phyloP scores from a whole-genome alignment of 2,329 filamentous ascomycete species.

The Diatrype stigma region DNA sequence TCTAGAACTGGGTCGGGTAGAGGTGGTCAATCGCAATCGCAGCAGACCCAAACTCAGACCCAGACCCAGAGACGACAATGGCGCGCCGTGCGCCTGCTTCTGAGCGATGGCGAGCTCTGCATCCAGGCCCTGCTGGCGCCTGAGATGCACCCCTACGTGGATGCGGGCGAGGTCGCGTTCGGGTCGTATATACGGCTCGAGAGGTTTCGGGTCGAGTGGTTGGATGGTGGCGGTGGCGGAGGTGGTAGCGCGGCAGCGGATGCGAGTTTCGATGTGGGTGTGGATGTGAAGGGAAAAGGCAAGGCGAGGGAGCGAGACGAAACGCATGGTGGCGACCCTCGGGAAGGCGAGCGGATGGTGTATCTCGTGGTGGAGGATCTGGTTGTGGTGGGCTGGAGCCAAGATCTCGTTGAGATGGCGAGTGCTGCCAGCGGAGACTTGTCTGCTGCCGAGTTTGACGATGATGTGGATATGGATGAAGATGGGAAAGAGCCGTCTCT shows the following conservation, averaged over 20 bases:
- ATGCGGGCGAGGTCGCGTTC: constrained; percentile 38
- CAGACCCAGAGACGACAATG: constrained; percentile 23
- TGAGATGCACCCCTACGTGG: constrained; percentile 45
- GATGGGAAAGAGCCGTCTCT: constrained; percentile 4
- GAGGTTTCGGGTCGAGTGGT: constrained; percentile 32
- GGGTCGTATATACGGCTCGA: constrained; percentile 48
- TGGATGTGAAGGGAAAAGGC: constrained; percentile 3
- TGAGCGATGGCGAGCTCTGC: constrained; percentile 50
- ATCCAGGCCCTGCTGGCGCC: constrained; percentile 48
- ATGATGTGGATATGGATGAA: not conserved
- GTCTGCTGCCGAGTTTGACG: not conserved
- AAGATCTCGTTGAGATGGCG: constrained; percentile 30
- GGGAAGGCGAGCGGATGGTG: constrained; percentile 28
- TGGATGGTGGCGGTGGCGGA: constrained; percentile 6
- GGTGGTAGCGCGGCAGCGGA: not conserved
- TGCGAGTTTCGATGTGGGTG: not conserved
- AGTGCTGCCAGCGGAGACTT: constrained; percentile 3
- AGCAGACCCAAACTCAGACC: not conserved
- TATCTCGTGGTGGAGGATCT: constrained; percentile 45
- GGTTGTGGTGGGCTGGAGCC: constrained; percentile 44
- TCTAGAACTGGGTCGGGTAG: too few species aligned
- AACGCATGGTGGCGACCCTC: not conserved
- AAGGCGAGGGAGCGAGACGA: constrained; percentile 6
- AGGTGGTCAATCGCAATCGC: too few species aligned
- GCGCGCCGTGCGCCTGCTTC: constrained; percentile 43